Evolutionary conservation across 345 rosid genomes (phyloP).

Genomic region (Punica granatum): DNA sequence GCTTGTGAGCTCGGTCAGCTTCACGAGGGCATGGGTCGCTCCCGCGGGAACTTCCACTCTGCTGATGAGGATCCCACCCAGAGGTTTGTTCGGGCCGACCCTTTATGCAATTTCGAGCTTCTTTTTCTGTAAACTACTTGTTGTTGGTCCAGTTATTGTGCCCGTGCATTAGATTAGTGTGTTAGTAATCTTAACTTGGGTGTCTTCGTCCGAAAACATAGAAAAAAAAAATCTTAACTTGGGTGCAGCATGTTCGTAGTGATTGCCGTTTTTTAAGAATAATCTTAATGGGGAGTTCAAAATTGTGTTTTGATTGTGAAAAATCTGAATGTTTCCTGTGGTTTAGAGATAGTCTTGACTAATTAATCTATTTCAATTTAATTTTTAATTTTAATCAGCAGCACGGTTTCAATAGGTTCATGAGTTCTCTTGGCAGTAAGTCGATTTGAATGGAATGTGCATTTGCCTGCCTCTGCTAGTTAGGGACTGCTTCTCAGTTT

Average conservation of each 20-base stretch:
- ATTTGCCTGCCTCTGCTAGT: not conserved
- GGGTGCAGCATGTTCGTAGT: not conserved
- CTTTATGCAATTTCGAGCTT: not conserved
- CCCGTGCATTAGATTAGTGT: no score
- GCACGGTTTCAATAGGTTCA: no score
- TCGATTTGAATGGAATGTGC: not conserved
- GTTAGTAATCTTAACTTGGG: not conserved
- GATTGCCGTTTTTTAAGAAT: not conserved
- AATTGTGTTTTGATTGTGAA: not conserved
- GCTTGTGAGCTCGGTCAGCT: constrained; percentile 14
- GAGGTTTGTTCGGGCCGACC: constrained; percentile 51
- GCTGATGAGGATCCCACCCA: constrained; percentile 88
- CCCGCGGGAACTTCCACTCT: constrained; percentile 85
- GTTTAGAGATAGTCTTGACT: not conserved
- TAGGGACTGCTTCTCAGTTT: not conserved
- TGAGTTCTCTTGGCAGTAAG: not conserved
- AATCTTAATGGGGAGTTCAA: not conserved
- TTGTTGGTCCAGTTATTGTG: not conserved
- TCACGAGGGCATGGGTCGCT: constrained; percentile 67
- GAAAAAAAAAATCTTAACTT: no score
- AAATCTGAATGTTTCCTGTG: not conserved
- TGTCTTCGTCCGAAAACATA: no score
- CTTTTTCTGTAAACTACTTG: not conserved
- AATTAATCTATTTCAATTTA: not conserved
- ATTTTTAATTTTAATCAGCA: no score